Evolutionary conservation across 768 basidiomycete species (phyloP).

Genomic region (Lentinula edodes): DNA sequence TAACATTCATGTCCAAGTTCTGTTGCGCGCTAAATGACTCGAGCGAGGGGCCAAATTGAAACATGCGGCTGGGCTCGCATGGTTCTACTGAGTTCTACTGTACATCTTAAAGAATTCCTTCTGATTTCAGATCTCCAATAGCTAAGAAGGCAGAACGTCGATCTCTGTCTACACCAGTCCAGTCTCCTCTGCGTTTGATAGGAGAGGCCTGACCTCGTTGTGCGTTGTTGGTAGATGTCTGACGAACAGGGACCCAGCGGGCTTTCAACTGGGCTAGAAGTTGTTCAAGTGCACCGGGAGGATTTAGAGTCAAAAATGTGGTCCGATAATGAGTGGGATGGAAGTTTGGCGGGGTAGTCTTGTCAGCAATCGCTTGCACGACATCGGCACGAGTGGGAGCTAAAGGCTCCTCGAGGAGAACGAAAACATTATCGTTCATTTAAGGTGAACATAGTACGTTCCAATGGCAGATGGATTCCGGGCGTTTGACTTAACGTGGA

Average conservation of each 20-base stretch:
- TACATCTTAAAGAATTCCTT: slow-evolving; percentile 49
- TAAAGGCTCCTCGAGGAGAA: slow-evolving; percentile 68
- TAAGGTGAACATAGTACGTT: slow-evolving; percentile 73
- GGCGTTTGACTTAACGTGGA: slow-evolving; percentile 60
- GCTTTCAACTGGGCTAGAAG: slow-evolving; percentile 69
- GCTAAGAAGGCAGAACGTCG: slow-evolving; percentile 75
- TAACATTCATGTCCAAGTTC: background rate
- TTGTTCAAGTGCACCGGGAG: slow-evolving; percentile 72
- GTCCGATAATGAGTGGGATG: slow-evolving; percentile 67
- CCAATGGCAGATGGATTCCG: slow-evolving; percentile 43
- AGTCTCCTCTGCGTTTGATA: slow-evolving; percentile 51
- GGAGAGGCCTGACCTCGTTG: slow-evolving; percentile 43
- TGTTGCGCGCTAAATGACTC: slow-evolving; percentile 1
- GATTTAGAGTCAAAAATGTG: slow-evolving; percentile 71
- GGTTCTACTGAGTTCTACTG: too few relatives aligned
- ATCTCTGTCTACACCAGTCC: slow-evolving; percentile 76
- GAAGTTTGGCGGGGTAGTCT: slow-evolving; percentile 34
- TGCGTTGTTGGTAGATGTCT: slow-evolving; percentile 28
- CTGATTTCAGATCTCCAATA: slow-evolving; percentile 67
- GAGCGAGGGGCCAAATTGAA: background rate
- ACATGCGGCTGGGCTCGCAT: background rate
- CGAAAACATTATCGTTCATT: slow-evolving; percentile 78
- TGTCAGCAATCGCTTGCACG: slow-evolving; percentile 36
- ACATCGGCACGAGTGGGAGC: slow-evolving; percentile 67
- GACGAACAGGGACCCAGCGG: slow-evolving; percentile 68